Evolutionary conservation across 176 grass and related monocot species (phyloP).

Genomic region (Triticum monococcum): DNA sequence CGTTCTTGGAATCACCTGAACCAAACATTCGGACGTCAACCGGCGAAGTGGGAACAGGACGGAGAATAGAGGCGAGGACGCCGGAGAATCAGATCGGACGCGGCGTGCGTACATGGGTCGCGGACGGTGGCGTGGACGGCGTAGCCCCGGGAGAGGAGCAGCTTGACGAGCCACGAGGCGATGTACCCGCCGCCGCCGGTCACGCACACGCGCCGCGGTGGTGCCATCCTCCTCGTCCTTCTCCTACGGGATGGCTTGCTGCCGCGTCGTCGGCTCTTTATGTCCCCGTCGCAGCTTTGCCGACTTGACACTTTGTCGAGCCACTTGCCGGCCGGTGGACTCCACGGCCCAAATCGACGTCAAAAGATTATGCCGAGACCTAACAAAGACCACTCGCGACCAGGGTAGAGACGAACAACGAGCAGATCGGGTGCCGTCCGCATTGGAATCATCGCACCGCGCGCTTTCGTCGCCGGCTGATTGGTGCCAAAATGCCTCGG

Average conservation of each 20-base stretch:
- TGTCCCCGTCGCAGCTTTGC: not conserved
- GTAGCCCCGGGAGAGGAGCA: slow-evolving; percentile 61
- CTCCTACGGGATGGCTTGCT: not conserved
- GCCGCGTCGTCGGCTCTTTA: not conserved
- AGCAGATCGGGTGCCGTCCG: not conserved
- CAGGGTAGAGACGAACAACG: not conserved
- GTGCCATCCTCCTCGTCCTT: not conserved
- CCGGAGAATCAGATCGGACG: not conserved
- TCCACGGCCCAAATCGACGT: not conserved
- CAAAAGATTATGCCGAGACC: not conserved
- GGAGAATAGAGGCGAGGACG: not conserved
- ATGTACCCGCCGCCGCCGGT: slow-evolving; percentile 55
- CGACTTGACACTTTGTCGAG: not conserved
- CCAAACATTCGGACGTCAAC: not conserved
- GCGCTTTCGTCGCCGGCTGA: not conserved
- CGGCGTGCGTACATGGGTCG: slow-evolving; percentile 8
- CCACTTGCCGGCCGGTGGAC: not conserved
- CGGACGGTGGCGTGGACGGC: slow-evolving; percentile 57
- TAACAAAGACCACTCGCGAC: not conserved
- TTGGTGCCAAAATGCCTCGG: not conserved
- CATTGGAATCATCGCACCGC: not conserved
- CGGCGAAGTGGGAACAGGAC: not conserved
- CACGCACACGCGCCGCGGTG: slow-evolving; percentile 33
- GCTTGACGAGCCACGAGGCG: slow-evolving; percentile 61
- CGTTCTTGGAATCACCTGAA: slow-evolving; percentile 42